These are phyloP conservation scores for Zygosaccharomyces rouxii DNA, from an alignment of 805 yeast species.

Conservation along the genomic window DNA sequence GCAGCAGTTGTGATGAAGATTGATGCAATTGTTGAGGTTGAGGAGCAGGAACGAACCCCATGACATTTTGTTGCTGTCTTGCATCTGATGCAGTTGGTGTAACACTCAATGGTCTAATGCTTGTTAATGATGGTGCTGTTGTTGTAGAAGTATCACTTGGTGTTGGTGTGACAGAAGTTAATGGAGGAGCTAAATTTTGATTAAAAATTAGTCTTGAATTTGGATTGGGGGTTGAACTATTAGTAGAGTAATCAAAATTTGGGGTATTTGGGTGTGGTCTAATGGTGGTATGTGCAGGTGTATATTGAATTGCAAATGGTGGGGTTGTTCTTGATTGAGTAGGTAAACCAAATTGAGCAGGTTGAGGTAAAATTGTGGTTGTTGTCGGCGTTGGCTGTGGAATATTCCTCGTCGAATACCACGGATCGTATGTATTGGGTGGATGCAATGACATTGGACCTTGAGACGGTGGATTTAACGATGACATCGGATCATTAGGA, in stretches of 20 bases:
- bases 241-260: neutral
- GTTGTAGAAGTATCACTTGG: neutral
- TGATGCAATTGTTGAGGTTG: conserved; percentile 13
- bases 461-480: conserved; percentile 1
- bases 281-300: neutral
- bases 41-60: neutral
- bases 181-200: neutral
- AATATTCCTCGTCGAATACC: neutral
- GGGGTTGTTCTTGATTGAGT: conserved; percentile 1
- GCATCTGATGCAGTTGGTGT: conserved; percentile 1
- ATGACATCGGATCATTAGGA: conserved; percentile 5
- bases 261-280: neutral
- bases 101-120: neutral
- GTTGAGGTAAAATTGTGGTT: conserved; percentile 3
- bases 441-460: neutral
- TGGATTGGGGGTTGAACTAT: neutral
- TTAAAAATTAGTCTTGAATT: neutral
- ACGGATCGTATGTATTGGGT: conserved; percentile 2
- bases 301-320: neutral
- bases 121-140: neutral
- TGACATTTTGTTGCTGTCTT: neutral
- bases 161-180: neutral
- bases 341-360: neutral
- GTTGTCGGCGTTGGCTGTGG: conserved; percentile 4
- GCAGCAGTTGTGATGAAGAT: conserved; percentile 11